A percentile compares a stretch with the other conserved stretches of the same genome.
Evolutionary conservation across 768 basidiomycete genomes (phyloP).

Genomic region (Mrakia frigida): DNA sequence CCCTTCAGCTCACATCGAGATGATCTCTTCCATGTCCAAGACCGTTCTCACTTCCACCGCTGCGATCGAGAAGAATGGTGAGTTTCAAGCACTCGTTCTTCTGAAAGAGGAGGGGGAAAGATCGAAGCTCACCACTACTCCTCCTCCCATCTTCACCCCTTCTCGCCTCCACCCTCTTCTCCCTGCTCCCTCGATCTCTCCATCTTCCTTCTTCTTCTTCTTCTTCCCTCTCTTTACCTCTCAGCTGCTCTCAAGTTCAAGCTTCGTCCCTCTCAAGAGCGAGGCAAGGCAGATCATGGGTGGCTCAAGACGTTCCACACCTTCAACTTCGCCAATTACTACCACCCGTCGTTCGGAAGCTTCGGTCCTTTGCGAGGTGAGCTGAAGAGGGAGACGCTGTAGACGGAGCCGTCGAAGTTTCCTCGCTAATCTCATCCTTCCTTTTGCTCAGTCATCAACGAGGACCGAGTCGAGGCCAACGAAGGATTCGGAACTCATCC

Average conservation of each 20-base stretch:
- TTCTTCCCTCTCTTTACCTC: neutral
- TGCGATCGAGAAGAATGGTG: constrained; percentile 2
- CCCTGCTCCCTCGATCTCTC: neutral
- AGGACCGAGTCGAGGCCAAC: constrained; percentile 62
- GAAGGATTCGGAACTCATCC: constrained; percentile 70
- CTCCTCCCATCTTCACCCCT: too few relatives aligned
- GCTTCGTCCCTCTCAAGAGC: constrained; percentile 56
- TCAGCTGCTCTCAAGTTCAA: constrained; percentile 15
- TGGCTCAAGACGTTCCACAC: constrained; percentile 76
- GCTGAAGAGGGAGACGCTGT: neutral
- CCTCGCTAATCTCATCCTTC: neutral
- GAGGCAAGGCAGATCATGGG: constrained; percentile 70
- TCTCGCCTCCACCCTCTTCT: too few relatives aligned
- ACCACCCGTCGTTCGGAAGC: constrained; percentile 53
- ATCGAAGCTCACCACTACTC: neutral
- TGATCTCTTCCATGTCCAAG: constrained; percentile 14
- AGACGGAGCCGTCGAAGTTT: neutral
- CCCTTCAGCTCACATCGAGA: neutral
- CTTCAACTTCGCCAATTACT: constrained; percentile 51
- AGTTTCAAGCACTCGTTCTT: neutral
- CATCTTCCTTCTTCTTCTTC: too few relatives aligned
- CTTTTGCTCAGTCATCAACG: constrained; percentile 66
- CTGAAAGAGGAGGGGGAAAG: neutral
- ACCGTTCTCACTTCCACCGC: neutral
- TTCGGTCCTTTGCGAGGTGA: constrained; percentile 63